Base-by-base conservation (phyloP, 495 filamentous ascomycete genomes). In the Penicillium bialowiezense region DNA sequence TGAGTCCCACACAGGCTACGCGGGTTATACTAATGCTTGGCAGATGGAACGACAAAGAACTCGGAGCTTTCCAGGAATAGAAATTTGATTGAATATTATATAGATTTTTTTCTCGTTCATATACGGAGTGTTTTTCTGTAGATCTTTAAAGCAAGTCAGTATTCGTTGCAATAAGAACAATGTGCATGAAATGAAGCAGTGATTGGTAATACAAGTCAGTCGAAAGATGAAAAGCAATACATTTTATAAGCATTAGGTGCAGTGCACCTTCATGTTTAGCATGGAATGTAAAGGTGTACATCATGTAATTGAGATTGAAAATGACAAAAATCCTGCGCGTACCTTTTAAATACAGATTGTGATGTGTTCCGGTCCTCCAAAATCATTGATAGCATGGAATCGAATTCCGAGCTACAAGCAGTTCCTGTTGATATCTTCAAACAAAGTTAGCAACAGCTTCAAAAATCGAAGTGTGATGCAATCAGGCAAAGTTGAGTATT, bases 191-290 rank as follows among this genome's bases (percentile, higher is more conserved):
- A 48, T 39, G 35, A 56, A 32, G 31, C 33, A 39, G 39, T 50
- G 34, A 51, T 59, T 24, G 42, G 14, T 52, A 57, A 57, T 59
- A 57, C 56, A 62, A 64, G 65, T 95, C 90, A 95, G 90, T 75
- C 79, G 89, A 93, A 91, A 93, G 89, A 92, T 93, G 90, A 95
- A 95, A 95, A 93, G 86, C 76, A 79, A 72, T 81, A 86, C 74
- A 81, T 79, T 77, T 75, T 69, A 72, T 76, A 82, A 88, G 84
- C 84, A 91, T 84, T 77, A 80, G 72, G 62, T 65, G 68, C 61
- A 73, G 63, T 51, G 51, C 71, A 72, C 70, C 81, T 87, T 95
- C 88, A 83, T 89, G 71, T 76, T 90, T 91, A 91, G 88, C 88
- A 91, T 91, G 88, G 87, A 90, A 87, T 80, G 82, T 77, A 74